Conservation (phyloP, 75 land plant species). For the Pinus tabuliformis region DNA sequence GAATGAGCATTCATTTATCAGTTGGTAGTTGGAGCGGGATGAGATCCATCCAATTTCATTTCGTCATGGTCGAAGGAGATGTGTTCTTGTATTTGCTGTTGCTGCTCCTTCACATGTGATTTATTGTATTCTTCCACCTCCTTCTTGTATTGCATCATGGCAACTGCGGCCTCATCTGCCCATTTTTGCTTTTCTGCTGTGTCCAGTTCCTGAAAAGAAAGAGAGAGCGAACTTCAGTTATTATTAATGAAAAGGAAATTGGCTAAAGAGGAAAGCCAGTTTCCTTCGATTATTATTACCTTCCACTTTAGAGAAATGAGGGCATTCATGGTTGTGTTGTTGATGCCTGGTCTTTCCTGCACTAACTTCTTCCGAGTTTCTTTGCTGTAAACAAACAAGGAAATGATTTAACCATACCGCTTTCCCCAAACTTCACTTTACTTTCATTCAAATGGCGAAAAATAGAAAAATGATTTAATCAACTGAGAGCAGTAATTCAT, state of each 20-base stretch:
- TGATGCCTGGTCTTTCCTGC: slow-evolving; percentile 56
- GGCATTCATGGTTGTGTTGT: slow-evolving; percentile 50
- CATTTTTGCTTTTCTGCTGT: slow-evolving; percentile 64
- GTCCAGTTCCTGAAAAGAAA: slow-evolving; percentile 42
- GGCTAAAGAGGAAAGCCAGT: neutral
- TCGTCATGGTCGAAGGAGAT: neutral
- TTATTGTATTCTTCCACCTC: slow-evolving; percentile 83
- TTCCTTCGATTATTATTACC: slow-evolving; percentile 27
- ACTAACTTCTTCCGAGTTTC: slow-evolving; percentile 54
- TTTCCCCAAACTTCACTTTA: neutral
- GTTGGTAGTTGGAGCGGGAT: neutral
- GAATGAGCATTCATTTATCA: too few species aligned
- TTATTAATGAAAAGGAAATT: neutral
- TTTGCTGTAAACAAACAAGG: slow-evolving; percentile 31
- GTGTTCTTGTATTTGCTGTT: neutral
- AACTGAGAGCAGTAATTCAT: neutral
- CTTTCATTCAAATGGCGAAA: neutral
- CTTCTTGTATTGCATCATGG: slow-evolving; percentile 62
- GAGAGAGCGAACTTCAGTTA: neutral
- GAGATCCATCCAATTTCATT: neutral
- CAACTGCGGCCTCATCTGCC: slow-evolving; percentile 60
- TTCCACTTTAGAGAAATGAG: slow-evolving; percentile 78
- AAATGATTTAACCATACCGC: neutral
- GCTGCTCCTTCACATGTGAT: neutral
- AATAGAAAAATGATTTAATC: neutral